Evolutionary conservation across 345 rosid species (phyloP).

Genomic region (Arabis hirsuta): DNA sequence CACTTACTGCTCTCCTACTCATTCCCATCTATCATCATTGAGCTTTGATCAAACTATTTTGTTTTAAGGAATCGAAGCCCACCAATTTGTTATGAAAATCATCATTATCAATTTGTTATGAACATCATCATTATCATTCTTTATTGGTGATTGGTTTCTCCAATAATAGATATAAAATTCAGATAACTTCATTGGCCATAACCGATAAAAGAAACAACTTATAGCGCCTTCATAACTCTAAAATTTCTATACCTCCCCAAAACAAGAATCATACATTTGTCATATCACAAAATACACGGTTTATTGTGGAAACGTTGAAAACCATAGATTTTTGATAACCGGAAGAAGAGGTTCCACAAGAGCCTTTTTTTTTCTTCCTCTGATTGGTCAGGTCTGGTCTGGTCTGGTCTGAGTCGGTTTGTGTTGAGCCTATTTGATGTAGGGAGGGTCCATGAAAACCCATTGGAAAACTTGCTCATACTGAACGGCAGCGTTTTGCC

Average conservation of each 20-base stretch:
- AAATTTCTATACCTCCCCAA: slow-evolving; percentile 29
- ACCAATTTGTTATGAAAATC: slow-evolving; percentile 9
- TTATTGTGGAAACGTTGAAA: slow-evolving; percentile 16
- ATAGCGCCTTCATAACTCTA: slow-evolving; percentile 19
- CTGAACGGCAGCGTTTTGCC: slow-evolving; percentile 88
- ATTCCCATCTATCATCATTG: slow-evolving; percentile 1
- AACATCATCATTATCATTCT: neutral
- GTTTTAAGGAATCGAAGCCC: neutral
- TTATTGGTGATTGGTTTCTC: neutral
- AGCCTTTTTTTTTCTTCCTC: slow-evolving; percentile 1
- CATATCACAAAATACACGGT: slow-evolving; percentile 5
- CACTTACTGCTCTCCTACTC: slow-evolving; percentile 40
- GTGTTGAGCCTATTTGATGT: slow-evolving; percentile 46
- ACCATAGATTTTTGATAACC: slow-evolving; percentile 32
- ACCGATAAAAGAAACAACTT: neutral
- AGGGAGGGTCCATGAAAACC: slow-evolving; percentile 81
- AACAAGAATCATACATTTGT: neutral
- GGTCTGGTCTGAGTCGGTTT: slow-evolving; percentile 3
- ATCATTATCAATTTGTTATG: neutral
- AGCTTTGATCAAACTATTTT: neutral
- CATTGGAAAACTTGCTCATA: slow-evolving; percentile 89
- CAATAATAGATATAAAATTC: neutral
- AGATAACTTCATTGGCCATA: neutral
- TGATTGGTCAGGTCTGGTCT: slow-evolving; percentile 8
- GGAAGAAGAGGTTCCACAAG: slow-evolving; percentile 21